Base-by-base conservation (phyloP, 768 basidiomycete species). In the Mycena pura region DNA sequence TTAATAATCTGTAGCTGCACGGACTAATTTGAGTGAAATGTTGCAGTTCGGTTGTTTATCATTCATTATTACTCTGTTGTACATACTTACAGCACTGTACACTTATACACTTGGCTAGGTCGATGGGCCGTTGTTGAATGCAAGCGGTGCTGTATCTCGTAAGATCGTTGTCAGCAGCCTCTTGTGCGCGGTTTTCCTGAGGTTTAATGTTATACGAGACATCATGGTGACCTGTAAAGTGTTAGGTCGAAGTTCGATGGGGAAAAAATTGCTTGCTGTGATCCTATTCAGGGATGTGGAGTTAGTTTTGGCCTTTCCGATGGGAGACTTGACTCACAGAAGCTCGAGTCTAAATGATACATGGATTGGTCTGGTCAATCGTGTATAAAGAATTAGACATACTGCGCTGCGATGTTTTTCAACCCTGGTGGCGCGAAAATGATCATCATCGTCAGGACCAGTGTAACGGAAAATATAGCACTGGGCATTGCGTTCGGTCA, bases 121-220 rank as follows among this genome's bases (percentile, higher is more conserved):
- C n/a, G n/a, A n/a, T n/a, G n/a, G n/a, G n/a, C n/a, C n/a, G n/a
- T n/a, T n/a, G n/a, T n/a, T n/a, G n/a, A n/a, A n/a, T n/a, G n/a
- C n/a, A n/a, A n/a, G n/a, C n/a, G n/a, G n/a, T n/a, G n/a, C 52
- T 2, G 63, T 36, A 27, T 65, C 55, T 6, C 65, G 65, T 11
- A 71, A 17, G 2, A 58, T 50, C 7, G 36, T 59, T 25, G 48
- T 60, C 34, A 66, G 17, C 0, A 59, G 40, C 53, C 36, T 14
- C n/a, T 74, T 70, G 15, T 63, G 61, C 3, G 72, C 74, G 11
- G 73, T 74, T 70, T 82, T 84, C 71, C 76, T 83, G 10, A 89
- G 77, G 69, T 83, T 84, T 24, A 89, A 78, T 1, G 87, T 88
- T 47, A 89, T 88, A 8, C 88, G 81, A 3, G 86, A 88, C 81